Evolutionary conservation across 805 yeast genomes (phyloP), one percentile per base, ranked within the genome.

Genomic region (Kuraishia ogatae): DNA sequence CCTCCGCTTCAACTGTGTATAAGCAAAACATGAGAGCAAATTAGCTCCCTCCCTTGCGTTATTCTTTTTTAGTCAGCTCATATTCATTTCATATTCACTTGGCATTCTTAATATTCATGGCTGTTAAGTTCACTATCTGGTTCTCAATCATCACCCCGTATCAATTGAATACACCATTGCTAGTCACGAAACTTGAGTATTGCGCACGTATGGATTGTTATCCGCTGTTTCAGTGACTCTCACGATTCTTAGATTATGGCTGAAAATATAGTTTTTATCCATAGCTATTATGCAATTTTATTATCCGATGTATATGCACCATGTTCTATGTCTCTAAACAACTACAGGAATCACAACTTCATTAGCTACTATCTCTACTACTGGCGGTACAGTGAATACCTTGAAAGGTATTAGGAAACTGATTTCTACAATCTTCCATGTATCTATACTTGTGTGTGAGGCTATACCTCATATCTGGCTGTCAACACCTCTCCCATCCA

Each of bases 381-480:
- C 7, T 28, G 17, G 13, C 43, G 13, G 17, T 35, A 5, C 43
- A 8, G 43, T 35, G 43, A 35, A 35, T 35, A 11, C 35, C 11
- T 7, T 28, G 11, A n/a, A n/a, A n/a, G n/a, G n/a, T n/a, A n/a
- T n/a, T n/a, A n/a, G n/a, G n/a, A n/a, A n/a, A n/a, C n/a, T n/a
- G n/a, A n/a, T n/a, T n/a, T n/a, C 10, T 23, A 22, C 5, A 22
- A 53, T 47, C 24, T 50, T 29, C 48, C 48, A 49, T 11, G 20
- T 22, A 50, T 20, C 7, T 29, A 22, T 15, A 28, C 48, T 7
- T 21, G 19, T 24, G 53, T 17, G 23, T 6, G 23, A 19, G 5
- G 10, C 54, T 56, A 67, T 39, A 69, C 63, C 39, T 66, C 64
- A 54, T 68, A 69, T 51, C 64, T 64, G 56, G 61, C 54, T n/a